Evolutionary conservation across 345 rosid genomes (phyloP), one percentile per base, ranked within the genome.

Genomic region (Brassica carinata): DNA sequence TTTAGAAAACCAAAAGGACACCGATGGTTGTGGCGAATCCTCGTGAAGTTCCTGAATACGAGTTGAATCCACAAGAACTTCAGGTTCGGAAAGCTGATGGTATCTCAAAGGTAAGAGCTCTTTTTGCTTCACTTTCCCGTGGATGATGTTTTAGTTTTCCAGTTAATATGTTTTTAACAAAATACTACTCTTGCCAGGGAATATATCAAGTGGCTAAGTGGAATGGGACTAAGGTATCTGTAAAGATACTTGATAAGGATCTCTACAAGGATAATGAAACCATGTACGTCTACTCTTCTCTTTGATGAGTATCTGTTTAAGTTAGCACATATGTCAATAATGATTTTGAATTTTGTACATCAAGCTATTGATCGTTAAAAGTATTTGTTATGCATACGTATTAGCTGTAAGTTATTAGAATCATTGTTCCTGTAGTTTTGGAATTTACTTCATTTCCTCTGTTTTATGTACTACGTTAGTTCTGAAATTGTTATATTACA

Each of bases 181-280:
- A n/a, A 10, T 38, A 29, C 15, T 58, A 34, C 23, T 73, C 55
- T 48, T 81, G 7, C 34, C 94, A 96, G 98, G 99, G 99, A 71
- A 74, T 88, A 57, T 96, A 90, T 89, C 99, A 96, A 91, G 90
- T 92, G 76, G 99, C 99, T 78, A 96, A 92, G 82, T 96, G 99
- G 99, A 96, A 96, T 74, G 99, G 99, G 73, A 93, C 99, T 64
- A 93, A 93, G 86, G 97, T 96, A 65, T 81, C 92, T 59, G 97
- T 93, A 17, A 96, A 96, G 96, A 96, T 96, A 83, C 88, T 96
- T 38, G 98, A 93, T 80, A 90, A 82, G 82, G 94, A 92, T 68
- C 84, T 87, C 83, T 88, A 81, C 72, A 78, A 89, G 63, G 91
- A 93, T 64, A 90, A 83, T 48, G 94, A 96, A 55, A 85, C 77